Conservation (phyloP, 129 eudicot genomes). For the Flaveria trinervia region DNA sequence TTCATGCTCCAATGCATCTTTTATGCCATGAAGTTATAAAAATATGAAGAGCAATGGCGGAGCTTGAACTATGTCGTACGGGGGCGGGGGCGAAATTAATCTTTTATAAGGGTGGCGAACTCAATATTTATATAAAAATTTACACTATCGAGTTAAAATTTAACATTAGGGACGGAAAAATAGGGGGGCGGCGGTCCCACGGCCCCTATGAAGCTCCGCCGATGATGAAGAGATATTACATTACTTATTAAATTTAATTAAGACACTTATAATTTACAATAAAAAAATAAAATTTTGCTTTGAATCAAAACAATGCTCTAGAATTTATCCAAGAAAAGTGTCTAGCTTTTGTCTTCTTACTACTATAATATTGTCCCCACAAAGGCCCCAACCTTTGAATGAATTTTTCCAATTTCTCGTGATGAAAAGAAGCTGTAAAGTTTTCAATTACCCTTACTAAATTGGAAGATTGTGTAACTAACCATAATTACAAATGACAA, state of each 20-base stretch:
- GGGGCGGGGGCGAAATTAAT: too few relatives aligned
- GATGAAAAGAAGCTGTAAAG: conserved; percentile 17
- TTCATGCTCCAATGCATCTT: background rate
- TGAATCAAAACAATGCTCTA: background rate
- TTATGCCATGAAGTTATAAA: too few relatives aligned
- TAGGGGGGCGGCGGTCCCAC: too few relatives aligned
- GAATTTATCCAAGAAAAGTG: conserved; percentile 12
- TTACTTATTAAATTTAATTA: background rate
- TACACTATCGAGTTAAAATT: too few relatives aligned
- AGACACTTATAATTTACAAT: background rate
- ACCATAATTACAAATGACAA: conserved; percentile 17
- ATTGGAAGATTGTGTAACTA: conserved; percentile 6
- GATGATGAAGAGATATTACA: too few relatives aligned
- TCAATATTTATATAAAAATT: too few relatives aligned
- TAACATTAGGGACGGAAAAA: too few relatives aligned
- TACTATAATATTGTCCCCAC: background rate
- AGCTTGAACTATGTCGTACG: too few relatives aligned
- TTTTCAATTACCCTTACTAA: conserved; percentile 14
- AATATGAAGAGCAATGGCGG: too few relatives aligned
- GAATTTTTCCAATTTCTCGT: background rate
- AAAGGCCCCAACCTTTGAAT: background rate
- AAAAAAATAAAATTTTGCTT: background rate
- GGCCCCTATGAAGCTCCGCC: too few relatives aligned
- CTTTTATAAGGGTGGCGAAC: too few relatives aligned
- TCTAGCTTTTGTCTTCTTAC: conserved; percentile 12